phyloP scores from a whole-genome alignment of 495 filamentous ascomycete genomes.

The Collariella sp. region DNA sequence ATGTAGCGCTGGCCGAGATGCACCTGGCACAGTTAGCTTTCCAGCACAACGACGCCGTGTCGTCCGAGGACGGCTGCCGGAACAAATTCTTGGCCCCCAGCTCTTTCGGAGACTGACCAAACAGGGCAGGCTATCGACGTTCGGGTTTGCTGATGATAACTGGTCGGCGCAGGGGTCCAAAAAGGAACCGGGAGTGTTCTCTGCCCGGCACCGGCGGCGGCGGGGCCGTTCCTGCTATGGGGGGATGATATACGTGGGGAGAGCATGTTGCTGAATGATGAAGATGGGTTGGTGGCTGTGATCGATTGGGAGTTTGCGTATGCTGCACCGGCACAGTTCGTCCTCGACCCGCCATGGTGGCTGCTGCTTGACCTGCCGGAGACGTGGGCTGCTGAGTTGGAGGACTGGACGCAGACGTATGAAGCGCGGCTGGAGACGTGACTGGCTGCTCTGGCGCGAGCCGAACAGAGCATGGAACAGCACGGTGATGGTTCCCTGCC shows the following conservation, averaged over 20 bases:
- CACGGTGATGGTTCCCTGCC: neutral
- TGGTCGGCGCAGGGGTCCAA: constrained; percentile 8
- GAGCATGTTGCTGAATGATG: constrained; percentile 21
- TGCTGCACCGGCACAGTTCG: constrained; percentile 33
- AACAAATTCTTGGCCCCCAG: constrained; percentile 30
- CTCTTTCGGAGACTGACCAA: constrained; percentile 26
- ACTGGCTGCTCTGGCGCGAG: constrained; percentile 22
- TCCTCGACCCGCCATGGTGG: constrained; percentile 37
- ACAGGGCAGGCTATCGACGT: constrained; percentile 19
- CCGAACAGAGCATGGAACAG: neutral
- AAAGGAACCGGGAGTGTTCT: neutral
- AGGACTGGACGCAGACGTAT: constrained; percentile 20
- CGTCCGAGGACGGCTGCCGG: constrained; percentile 29
- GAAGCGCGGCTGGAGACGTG: constrained; percentile 21
- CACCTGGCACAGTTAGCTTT: constrained; percentile 33
- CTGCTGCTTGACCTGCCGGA: constrained; percentile 32
- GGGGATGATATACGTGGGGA: constrained; percentile 20
- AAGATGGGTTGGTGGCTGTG: constrained; percentile 10
- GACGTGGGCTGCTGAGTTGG: constrained; percentile 27
- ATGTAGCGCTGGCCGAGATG: constrained; percentile 33
- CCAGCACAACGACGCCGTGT: constrained; percentile 35
- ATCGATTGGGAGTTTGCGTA: constrained; percentile 42
- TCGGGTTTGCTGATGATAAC: constrained; percentile 11
- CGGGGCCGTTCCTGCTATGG: constrained; percentile 19
- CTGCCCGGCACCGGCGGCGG: neutral